A percentile compares a stretch with the other conserved stretches of the same genome.
Conservation (phyloP, 2,329 filamentous ascomycete species). For the Curvularia eragrostidis region DNA sequence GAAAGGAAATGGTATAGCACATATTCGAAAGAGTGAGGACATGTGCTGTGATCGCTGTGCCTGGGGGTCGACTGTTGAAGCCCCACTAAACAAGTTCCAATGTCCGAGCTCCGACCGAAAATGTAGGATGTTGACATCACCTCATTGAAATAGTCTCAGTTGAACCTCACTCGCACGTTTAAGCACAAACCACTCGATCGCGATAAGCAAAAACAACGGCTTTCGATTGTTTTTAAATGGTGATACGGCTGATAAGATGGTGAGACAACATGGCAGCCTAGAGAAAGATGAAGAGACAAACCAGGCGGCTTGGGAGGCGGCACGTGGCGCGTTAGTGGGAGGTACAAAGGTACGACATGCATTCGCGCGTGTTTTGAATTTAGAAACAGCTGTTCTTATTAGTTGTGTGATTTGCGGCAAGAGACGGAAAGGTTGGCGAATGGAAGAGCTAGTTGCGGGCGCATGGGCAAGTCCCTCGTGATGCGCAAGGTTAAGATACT, state of each 20-base stretch:
- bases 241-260: constrained; percentile 17
- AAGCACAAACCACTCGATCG: not conserved
- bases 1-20: not conserved
- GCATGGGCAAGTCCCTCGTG: not conserved
- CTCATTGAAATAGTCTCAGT: constrained; percentile 3
- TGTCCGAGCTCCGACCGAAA: constrained; percentile 19
- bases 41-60: not conserved
- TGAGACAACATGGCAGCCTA: constrained; percentile 64
- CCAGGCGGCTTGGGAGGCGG: constrained; percentile 74
- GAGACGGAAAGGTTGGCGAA: not conserved
- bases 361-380: not conserved
- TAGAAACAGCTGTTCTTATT: too few species aligned
- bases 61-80: not conserved
- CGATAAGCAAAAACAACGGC: not conserved
- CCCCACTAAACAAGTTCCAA: constrained; percentile 5
- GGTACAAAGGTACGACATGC: constrained; percentile 64
- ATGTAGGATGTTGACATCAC: constrained; percentile 33
- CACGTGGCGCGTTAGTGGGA: constrained; percentile 69
- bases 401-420: too few species aligned
- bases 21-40: not conserved
- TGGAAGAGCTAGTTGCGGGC: not conserved
- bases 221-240: not conserved
- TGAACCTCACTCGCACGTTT: not conserved
- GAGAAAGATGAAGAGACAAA: constrained; percentile 69
- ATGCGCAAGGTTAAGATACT: not conserved